Evolutionary conservation across 192 early-diverging fungal genomes (phyloP).

Genomic region (Paraglomus occultum): DNA sequence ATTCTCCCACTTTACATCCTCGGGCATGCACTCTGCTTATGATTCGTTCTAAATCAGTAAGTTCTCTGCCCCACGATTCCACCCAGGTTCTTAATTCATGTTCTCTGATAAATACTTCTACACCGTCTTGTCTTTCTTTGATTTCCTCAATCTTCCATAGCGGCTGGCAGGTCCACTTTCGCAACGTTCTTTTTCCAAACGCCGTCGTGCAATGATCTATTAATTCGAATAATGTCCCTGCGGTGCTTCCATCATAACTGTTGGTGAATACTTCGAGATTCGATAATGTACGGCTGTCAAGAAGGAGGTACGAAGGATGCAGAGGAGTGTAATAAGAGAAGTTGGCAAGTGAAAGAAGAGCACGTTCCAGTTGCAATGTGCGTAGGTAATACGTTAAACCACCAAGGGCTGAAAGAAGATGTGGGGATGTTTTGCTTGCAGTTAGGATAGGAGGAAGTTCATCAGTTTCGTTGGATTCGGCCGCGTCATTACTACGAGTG

Average conservation of each 20-base stretch:
- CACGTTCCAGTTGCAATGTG: slow-evolving; percentile 69
- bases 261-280: slow-evolving; percentile 94
- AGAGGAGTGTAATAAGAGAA: slow-evolving; percentile 85
- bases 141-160: slow-evolving; percentile 66
- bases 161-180: slow-evolving; percentile 89
- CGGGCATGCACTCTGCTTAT: slow-evolving; percentile 89
- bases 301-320: slow-evolving; percentile 67
- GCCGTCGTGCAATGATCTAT: slow-evolving; percentile 84
- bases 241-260: slow-evolving; percentile 63
- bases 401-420: neutral
- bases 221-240: slow-evolving; percentile 83
- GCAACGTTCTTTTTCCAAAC: slow-evolving; percentile 82
- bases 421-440: neutral
- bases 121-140: slow-evolving; percentile 80
- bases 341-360: slow-evolving; percentile 82
- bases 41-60: slow-evolving; percentile 89
- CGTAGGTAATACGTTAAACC: too few relatives aligned
- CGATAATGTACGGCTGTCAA: slow-evolving; percentile 91
- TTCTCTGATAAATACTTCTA: slow-evolving; percentile 73
- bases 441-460: neutral
- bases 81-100: slow-evolving; percentile 51
- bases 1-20: slow-evolving; percentile 82
- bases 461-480: slow-evolving; percentile 26
- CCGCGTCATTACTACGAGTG: neutral
- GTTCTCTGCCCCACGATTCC: slow-evolving; percentile 39